phyloP scores from a whole-genome alignment of 2,329 filamentous ascomycete genomes.

The Sporothrix euskadiensis region DNA sequence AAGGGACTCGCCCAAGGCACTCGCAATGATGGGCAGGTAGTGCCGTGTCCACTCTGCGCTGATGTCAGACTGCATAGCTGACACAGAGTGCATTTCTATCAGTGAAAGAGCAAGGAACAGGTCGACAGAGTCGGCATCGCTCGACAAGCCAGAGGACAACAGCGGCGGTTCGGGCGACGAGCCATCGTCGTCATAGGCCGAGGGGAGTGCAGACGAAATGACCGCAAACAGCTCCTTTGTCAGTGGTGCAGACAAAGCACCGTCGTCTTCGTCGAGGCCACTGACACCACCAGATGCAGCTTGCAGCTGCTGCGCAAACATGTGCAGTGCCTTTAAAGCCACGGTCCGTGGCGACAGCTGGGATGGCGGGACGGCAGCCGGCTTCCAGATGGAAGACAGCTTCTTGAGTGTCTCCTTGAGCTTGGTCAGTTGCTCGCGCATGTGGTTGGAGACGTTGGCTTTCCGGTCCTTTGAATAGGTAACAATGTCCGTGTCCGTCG shows the following conservation, averaged over 20 bases:
- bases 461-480: slow-evolving; percentile 63
- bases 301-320: slow-evolving; percentile 54
- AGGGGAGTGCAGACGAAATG: slow-evolving; percentile 40
- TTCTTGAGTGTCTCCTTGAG: slow-evolving; percentile 56
- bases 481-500: slow-evolving; percentile 56
- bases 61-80: slow-evolving; percentile 48
- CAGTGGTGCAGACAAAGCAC: slow-evolving; percentile 52
- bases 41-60: slow-evolving; percentile 49
- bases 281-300: slow-evolving; percentile 46
- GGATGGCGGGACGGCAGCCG: slow-evolving; percentile 38
- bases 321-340: slow-evolving; percentile 63
- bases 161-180: slow-evolving; percentile 7
- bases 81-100: slow-evolving; percentile 56
- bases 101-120: slow-evolving; percentile 50
- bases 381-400: slow-evolving; percentile 60
- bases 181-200: slow-evolving; percentile 38
- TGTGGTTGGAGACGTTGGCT: slow-evolving; percentile 67
- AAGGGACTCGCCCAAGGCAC: slow-evolving; percentile 46
- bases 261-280: slow-evolving; percentile 36
- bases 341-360: slow-evolving; percentile 63
- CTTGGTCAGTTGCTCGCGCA: slow-evolving; percentile 56
- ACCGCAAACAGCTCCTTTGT: slow-evolving; percentile 52
- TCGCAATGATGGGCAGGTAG: slow-evolving; percentile 55
- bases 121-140: slow-evolving; percentile 41
- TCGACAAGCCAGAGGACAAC: slow-evolving; percentile 37